phyloP scores from a whole-genome alignment of 208 protist genomes.

The Wallacemonas sp. region DNA sequence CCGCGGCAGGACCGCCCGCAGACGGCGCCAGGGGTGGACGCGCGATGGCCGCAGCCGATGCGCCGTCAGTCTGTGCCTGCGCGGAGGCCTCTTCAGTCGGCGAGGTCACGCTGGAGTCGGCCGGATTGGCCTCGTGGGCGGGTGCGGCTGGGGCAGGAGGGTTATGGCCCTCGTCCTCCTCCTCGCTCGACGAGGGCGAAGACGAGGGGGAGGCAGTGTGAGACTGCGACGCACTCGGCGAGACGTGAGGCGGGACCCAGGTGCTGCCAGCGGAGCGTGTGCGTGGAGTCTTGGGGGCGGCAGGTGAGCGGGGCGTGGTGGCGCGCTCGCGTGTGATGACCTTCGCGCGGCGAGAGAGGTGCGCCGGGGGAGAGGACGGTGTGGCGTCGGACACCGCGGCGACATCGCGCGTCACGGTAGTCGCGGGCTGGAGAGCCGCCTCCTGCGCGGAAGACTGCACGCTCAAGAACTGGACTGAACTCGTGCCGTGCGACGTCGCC shows the following conservation, averaged over 20 bases:
- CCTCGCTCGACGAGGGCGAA: background rate
- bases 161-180: background rate
- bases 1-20: background rate
- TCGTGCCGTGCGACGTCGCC: slow-evolving; percentile 8
- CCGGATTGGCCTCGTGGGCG: background rate
- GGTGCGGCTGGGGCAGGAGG: background rate
- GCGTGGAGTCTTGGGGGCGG: slow-evolving; percentile 17
- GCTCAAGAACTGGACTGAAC: slow-evolving; percentile 5
- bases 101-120: background rate
- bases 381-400: background rate
- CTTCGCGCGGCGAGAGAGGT: slow-evolving; percentile 21
- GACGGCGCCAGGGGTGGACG: slow-evolving; percentile 13
- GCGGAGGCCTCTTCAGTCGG: background rate
- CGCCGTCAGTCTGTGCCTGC: background rate
- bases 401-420: background rate
- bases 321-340: slow-evolving; percentile 1
- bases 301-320: slow-evolving; percentile 11
- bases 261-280: slow-evolving; percentile 23
- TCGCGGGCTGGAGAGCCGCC: background rate
- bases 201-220: background rate
- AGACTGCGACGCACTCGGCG: too few species aligned
- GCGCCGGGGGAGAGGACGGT: slow-evolving; percentile 14
- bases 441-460: slow-evolving; percentile 15
- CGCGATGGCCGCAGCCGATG: background rate
- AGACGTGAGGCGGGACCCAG: slow-evolving; percentile 1